These are phyloP conservation scores for Pulveroboletus sp. DNA, from an alignment of 768 basidiomycete genomes.

Conservation along the genomic window DNA sequence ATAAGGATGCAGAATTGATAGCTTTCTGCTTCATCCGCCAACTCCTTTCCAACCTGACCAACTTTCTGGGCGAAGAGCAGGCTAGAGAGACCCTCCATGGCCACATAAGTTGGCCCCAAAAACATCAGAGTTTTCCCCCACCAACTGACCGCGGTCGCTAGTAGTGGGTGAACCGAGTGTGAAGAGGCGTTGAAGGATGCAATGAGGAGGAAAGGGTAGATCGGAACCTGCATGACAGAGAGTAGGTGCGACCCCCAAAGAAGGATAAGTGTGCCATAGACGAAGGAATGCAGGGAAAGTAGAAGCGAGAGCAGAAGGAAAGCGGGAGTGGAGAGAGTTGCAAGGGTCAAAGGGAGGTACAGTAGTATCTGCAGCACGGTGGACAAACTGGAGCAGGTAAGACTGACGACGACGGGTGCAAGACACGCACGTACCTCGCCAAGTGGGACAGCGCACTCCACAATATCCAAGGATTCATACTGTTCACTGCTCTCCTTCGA, in stretches of 20 bases:
- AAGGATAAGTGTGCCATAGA: constrained; percentile 75
- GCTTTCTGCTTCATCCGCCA: constrained; percentile 67
- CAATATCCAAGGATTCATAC: constrained; percentile 56
- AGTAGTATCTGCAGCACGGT: constrained; percentile 78
- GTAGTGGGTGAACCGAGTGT: constrained; percentile 52
- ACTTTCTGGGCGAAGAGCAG: constrained; percentile 77
- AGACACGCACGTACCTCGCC: constrained; percentile 43
- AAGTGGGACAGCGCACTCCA: constrained; percentile 63
- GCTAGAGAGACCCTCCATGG: constrained; percentile 81
- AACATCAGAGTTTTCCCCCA: constrained; percentile 72
- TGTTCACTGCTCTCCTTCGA: neutral
- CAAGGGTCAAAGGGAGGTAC: constrained; percentile 79
- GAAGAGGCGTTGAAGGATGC: constrained; percentile 85
- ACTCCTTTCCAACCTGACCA: constrained; percentile 69
- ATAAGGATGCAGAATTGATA: constrained; percentile 77
- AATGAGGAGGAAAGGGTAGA: constrained; percentile 82
- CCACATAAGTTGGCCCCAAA: constrained; percentile 73
- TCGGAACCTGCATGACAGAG: constrained; percentile 76
- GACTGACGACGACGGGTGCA: neutral
- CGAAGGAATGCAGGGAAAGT: constrained; percentile 67
- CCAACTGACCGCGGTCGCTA: constrained; percentile 53
- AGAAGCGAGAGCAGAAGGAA: constrained; percentile 80
- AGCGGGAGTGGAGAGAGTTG: constrained; percentile 73
- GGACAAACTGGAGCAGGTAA: constrained; percentile 47
- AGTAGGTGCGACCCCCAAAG: constrained; percentile 68